Conservation (phyloP, 2,329 filamentous ascomycete species). For the Stromatinia cepivora region DNA sequence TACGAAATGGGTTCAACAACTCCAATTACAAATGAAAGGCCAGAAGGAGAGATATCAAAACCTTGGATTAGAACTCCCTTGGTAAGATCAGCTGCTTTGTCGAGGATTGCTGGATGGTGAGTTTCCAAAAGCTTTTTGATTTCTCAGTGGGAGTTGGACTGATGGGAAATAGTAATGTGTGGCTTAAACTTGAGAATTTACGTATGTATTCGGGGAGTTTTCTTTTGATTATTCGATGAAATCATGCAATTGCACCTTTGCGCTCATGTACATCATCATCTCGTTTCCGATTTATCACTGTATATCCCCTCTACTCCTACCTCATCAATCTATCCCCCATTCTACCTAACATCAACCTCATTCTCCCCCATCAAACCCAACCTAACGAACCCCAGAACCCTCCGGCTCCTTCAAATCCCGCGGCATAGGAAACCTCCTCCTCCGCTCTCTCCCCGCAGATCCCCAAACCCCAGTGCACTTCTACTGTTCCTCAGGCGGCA, state of each 20-base stretch:
- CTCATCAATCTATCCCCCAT: not conserved
- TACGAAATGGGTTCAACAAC: constrained; percentile 17
- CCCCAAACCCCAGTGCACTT: constrained; percentile 57
- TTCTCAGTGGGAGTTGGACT: not conserved
- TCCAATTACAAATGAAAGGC: not conserved
- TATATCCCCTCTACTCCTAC: not conserved
- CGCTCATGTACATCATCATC: constrained; percentile 51
- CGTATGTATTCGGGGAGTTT: constrained; percentile 6
- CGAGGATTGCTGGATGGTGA: constrained; percentile 36
- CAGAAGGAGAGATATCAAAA: constrained; percentile 12
- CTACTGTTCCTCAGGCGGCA: constrained; percentile 79
- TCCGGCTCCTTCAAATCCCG: constrained; percentile 78
- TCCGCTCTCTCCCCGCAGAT: constrained; percentile 44
- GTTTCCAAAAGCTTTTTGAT: not conserved
- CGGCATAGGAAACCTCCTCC: constrained; percentile 71
- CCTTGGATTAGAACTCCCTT: constrained; percentile 37
- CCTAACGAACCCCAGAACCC: constrained; percentile 22
- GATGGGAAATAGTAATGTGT: constrained; percentile 53
- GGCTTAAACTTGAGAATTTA: constrained; percentile 73
- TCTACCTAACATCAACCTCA: not conserved
- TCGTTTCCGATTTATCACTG: not conserved
- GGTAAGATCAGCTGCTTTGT: constrained; percentile 34
- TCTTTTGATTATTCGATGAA: not conserved
- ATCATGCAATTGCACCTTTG: not conserved
- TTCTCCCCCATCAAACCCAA: not conserved